A percentile compares a stretch with the other conserved stretches of the same genome.
These are phyloP conservation scores for Mycena haematopus DNA, from an alignment of 768 basidiomycete species.

Conservation along the genomic window DNA sequence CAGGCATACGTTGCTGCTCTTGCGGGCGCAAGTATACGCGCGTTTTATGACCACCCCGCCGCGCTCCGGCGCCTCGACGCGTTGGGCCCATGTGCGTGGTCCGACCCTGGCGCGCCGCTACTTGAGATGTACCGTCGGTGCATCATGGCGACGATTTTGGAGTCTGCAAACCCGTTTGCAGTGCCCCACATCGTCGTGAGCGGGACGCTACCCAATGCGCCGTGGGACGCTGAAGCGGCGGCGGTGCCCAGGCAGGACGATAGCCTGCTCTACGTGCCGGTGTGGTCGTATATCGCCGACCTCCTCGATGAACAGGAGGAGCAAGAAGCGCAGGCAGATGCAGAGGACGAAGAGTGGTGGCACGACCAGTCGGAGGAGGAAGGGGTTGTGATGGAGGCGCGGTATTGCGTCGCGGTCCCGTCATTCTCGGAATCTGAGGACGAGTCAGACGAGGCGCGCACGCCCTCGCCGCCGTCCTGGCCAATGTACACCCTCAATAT, in stretches of 20 bases:
- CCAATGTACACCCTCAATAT: background rate
- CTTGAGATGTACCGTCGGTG: conserved; percentile 27
- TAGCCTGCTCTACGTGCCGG: conserved; percentile 6
- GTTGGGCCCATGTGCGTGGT: conserved; percentile 46
- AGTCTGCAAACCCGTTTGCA: conserved; percentile 49
- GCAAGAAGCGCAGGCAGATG: background rate
- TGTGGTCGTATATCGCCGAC: conserved; percentile 11
- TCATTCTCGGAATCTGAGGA: conserved; percentile 23
- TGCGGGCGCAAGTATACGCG: conserved; percentile 43
- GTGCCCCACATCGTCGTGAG: conserved; percentile 55
- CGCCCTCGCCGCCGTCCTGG: conserved; percentile 28
- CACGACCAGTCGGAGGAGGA: background rate
- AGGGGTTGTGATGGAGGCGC: background rate
- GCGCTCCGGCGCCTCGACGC: conserved; percentile 13
- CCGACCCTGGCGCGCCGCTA: conserved; percentile 51
- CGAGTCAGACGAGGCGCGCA: conserved; percentile 26
- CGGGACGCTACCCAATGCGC: conserved; percentile 45
- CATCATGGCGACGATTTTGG: conserved; percentile 46
- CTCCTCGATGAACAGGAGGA: background rate
- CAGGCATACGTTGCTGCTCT: conserved; percentile 51
- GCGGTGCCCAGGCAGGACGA: conserved; percentile 17
- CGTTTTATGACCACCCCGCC: conserved; percentile 42
- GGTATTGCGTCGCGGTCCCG: background rate
- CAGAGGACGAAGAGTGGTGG: conserved; percentile 8
- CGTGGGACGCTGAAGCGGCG: conserved; percentile 34